These are phyloP conservation scores for Nepenthes alata DNA, from an alignment of 179 eudicot species.

Conservation along the genomic window DNA sequence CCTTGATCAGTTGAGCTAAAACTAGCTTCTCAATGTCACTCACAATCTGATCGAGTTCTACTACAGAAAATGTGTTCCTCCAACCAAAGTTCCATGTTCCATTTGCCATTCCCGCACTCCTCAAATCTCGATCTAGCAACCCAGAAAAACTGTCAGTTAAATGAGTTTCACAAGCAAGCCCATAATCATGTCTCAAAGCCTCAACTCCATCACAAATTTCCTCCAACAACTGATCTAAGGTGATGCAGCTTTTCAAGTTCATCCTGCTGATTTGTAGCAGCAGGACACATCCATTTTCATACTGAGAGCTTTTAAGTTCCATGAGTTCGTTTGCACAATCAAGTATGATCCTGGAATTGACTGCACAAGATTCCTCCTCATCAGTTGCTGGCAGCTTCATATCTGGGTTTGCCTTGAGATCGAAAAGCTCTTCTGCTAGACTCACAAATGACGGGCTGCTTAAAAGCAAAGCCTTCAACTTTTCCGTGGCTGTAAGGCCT, in stretches of 20 bases:
- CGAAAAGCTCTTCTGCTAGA: slow-evolving; percentile 26
- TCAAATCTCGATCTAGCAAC: slow-evolving; percentile 29
- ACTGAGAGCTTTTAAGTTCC: slow-evolving; percentile 17
- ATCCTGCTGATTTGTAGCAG: slow-evolving; percentile 5
- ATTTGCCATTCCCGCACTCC: slow-evolving; percentile 10
- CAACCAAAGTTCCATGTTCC: slow-evolving; percentile 44
- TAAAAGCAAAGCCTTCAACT: slow-evolving; percentile 25
- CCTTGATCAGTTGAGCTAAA: slow-evolving; percentile 34
- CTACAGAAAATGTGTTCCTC: slow-evolving; percentile 25
- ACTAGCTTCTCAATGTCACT: slow-evolving; percentile 33
- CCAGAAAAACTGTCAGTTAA: slow-evolving; percentile 10
- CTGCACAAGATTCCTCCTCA: slow-evolving; percentile 9
- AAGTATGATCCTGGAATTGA: slow-evolving; percentile 14
- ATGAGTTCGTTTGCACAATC: slow-evolving; percentile 49
- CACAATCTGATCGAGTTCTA: slow-evolving; percentile 33
- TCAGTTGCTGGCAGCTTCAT: slow-evolving; percentile 1
- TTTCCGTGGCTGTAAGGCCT: slow-evolving; percentile 8
- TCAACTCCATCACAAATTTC: slow-evolving; percentile 33
- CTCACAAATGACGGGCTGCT: slow-evolving; percentile 25
- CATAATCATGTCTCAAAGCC: slow-evolving; percentile 20
- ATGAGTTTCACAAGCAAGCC: slow-evolving; percentile 6
- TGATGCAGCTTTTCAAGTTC: slow-evolving; percentile 6
- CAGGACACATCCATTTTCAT: slow-evolving; percentile 9
- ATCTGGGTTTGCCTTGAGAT: slow-evolving; percentile 12
- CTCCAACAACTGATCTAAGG: slow-evolving; percentile 22